Evolutionary conservation across 768 basidiomycete genomes (phyloP), one percentile per base, ranked within the genome.

Genomic region (Collybiopsis confluens): DNA sequence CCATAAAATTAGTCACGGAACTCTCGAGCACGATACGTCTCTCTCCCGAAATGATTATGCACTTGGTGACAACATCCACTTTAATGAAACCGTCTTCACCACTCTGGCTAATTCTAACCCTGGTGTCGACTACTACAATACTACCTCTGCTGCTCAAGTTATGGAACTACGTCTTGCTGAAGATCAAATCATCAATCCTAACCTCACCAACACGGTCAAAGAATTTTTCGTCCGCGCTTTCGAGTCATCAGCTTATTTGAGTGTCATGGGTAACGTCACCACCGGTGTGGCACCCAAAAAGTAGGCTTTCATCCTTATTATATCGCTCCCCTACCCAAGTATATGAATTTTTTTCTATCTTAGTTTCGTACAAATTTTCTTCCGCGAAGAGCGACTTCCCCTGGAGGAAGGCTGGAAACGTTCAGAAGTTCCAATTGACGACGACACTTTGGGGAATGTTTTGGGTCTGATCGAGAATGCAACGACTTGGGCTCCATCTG

Each of bases 21-120:
- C 45, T 37, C 46, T 57, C 35, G 56, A 57, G 42, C 54, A 33
- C 45, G 57, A 58, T 41, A 54, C 57, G 40, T 55, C 54, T 42
- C 26, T 55, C 30, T 51, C 57, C 16, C 54, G 57, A 23, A 43
- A 43, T 35, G 57, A 58, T 36, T 55, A 51, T 30, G 43, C 41
- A 21, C 20, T 55, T 42, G 54, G 57, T 35, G 48, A 50, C 48
- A 55, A 55, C 45, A 20, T 40, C 37, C 35, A 55, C 41, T 57
- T 49, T 28, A 54, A 54, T 45, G 54, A 54, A 33, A 53, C 44
- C n/a, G 35, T 59, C 37, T 48, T 54, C 28, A n/a, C 43, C 26
- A 49, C 36, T 37, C 45, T 55, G 2, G 36, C 49, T 24, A 50
- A 48, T 15, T 55, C 54, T n/a, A 55, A 54, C 44, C 50, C 50